phyloP scores from a whole-genome alignment of 2,329 filamentous ascomycete genomes.

The Ophiostoma himal-ulmi region DNA sequence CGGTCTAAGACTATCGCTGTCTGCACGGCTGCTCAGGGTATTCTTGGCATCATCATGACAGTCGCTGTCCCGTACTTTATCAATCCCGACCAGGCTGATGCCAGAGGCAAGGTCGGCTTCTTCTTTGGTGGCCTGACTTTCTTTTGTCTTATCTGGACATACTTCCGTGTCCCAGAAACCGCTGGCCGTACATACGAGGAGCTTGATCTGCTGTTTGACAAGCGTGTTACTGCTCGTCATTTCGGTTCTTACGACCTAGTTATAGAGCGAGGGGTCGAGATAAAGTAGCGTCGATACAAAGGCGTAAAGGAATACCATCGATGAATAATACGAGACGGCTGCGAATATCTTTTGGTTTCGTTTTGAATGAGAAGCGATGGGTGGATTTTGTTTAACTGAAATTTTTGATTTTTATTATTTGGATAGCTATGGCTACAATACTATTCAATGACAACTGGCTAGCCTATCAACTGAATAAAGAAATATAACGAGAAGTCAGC shows the following conservation, averaged over 20 bases:
- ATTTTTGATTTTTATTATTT: not conserved
- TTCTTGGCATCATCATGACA: constrained; percentile 40
- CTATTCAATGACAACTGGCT: not conserved
- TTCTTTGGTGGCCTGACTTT: constrained; percentile 44
- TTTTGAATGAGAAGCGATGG: not conserved
- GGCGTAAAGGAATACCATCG: not conserved
- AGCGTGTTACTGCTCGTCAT: not conserved
- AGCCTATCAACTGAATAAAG: not conserved
- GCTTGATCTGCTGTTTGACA: constrained; percentile 49
- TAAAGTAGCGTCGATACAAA: not conserved
- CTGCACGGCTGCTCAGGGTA: constrained; percentile 39
- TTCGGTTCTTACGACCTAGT: not conserved
- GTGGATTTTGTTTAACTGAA: not conserved
- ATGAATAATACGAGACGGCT: too few species aligned
- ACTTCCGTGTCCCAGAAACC: constrained; percentile 50
- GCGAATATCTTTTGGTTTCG: not conserved
- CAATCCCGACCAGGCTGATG: constrained; percentile 40
- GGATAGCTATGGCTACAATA: not conserved
- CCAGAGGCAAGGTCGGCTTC: constrained; percentile 43
- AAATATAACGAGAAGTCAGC: not conserved
- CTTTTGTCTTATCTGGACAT: constrained; percentile 45
- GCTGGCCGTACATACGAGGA: constrained; percentile 50
- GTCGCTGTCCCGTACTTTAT: constrained; percentile 42
- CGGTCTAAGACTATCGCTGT: constrained; percentile 43
- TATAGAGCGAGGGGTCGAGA: not conserved